Conservation (phyloP, 2,329 filamentous ascomycete species). For the Fusarium mangiferae region DNA sequence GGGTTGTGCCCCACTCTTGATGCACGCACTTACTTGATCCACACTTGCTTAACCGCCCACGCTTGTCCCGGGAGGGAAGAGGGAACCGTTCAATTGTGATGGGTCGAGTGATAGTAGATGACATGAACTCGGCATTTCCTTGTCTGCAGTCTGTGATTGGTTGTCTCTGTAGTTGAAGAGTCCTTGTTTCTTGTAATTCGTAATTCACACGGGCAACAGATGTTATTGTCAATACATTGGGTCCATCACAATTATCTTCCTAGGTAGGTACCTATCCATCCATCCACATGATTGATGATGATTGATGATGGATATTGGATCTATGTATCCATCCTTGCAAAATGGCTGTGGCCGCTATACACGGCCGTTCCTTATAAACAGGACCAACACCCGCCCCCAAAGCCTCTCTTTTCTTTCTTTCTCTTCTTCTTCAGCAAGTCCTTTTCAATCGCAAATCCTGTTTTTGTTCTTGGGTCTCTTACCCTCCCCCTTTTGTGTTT, state of each 20-base stretch:
- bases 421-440: conserved; percentile 73
- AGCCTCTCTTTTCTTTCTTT: conserved; percentile 45
- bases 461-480: conserved; percentile 57
- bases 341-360: conserved; percentile 24
- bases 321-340: not conserved
- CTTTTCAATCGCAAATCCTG: conserved; percentile 62
- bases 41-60: conserved; percentile 42
- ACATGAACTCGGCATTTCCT: conserved; percentile 37
- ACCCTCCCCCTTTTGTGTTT: conserved; percentile 52
- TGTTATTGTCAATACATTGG: not conserved
- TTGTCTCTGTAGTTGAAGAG: conserved; percentile 1
- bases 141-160: conserved; percentile 34
- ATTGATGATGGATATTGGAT: not conserved
- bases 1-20: conserved; percentile 1
- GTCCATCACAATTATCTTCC: not conserved
- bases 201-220: conserved; percentile 27
- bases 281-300: not conserved
- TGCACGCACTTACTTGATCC: conserved; percentile 39
- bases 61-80: conserved; percentile 18
- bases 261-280: not conserved
- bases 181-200: conserved; percentile 13
- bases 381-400: conserved; percentile 49
- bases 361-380: conserved; percentile 44
- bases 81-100: conserved; percentile 32
- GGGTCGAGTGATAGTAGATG: conserved; percentile 31